A percentile compares a stretch with the other conserved stretches of the same genome.
phyloP scores from a whole-genome alignment of 352 stramenopile species.

The Phytopythium cucurbitacearum region DNA sequence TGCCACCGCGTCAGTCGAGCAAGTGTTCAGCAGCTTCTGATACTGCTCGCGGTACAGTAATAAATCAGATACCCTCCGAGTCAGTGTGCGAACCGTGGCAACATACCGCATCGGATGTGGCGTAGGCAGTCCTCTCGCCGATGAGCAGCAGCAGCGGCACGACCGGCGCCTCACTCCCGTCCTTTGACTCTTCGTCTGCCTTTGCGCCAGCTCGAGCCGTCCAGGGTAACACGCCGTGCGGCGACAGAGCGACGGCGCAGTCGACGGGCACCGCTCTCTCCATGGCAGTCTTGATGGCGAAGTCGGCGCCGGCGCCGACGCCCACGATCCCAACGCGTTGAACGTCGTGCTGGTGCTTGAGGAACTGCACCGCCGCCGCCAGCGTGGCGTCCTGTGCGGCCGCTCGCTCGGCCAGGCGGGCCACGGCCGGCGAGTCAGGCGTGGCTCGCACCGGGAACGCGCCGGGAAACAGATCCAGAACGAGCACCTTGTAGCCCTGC shows the following conservation, averaged over 20 bases:
- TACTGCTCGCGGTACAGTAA: slow-evolving; percentile 26
- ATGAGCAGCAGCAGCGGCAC: slow-evolving; percentile 63
- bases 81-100: background rate
- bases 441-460: background rate
- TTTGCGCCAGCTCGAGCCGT: slow-evolving; percentile 9
- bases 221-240: slow-evolving; percentile 44
- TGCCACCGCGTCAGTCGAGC: slow-evolving; percentile 14
- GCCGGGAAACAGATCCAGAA: slow-evolving; percentile 42
- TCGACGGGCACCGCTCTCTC: slow-evolving; percentile 37
- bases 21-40: slow-evolving; percentile 39
- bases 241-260: slow-evolving; percentile 69
- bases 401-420: slow-evolving; percentile 8
- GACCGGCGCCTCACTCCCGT: slow-evolving; percentile 11
- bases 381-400: slow-evolving; percentile 25
- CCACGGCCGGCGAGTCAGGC: slow-evolving; percentile 12
- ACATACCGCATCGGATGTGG: slow-evolving; percentile 58
- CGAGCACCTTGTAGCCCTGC: slow-evolving; percentile 86
- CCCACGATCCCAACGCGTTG: slow-evolving; percentile 71
- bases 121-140: slow-evolving; percentile 59
- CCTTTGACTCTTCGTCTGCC: slow-evolving; percentile 6
- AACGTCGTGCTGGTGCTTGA: slow-evolving; percentile 68
- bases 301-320: slow-evolving; percentile 58
- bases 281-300: slow-evolving; percentile 61
- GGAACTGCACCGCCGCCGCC: slow-evolving; percentile 44
- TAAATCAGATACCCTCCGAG: background rate